Conservation (phyloP, 164 flowering plant genomes). For the Tinospora cordifolia region DNA sequence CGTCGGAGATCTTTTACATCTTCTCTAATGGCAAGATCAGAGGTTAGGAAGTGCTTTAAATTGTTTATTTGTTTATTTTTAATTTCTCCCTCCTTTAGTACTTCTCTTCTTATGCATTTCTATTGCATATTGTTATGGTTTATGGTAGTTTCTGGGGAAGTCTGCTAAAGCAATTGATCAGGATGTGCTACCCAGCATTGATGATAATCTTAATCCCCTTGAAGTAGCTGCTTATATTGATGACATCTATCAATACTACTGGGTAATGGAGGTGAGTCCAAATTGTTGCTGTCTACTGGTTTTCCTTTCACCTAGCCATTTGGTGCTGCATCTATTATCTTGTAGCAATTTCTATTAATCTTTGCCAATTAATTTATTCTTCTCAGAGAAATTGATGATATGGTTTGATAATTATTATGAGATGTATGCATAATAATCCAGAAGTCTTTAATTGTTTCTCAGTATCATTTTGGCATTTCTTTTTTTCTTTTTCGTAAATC, state of each 20-base stretch:
- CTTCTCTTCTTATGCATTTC: not conserved
- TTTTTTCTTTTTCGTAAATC: not conserved
- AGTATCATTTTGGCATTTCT: not conserved
- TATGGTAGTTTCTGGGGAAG: slow-evolving; percentile 36
- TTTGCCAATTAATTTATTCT: not conserved
- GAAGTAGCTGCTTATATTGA: slow-evolving; percentile 88
- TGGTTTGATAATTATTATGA: not conserved
- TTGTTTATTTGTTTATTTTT: not conserved
- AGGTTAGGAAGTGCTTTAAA: slow-evolving; percentile 33
- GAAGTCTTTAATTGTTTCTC: not conserved
- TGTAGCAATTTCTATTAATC: not conserved
- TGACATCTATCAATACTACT: slow-evolving; percentile 78
- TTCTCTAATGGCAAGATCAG: slow-evolving; percentile 43
- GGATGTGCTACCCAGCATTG: slow-evolving; percentile 53
- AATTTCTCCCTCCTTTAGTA: not conserved
- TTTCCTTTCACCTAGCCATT: slow-evolving; percentile 1
- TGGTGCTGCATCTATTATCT: not conserved
- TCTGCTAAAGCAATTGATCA: slow-evolving; percentile 21
- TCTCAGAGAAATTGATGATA: not conserved
- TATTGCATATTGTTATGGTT: slow-evolving; percentile 3
- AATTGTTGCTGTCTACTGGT: not conserved
- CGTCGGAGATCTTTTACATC: slow-evolving; percentile 76
- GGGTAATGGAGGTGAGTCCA: slow-evolving; percentile 68
- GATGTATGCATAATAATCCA: not conserved
- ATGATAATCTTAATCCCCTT: slow-evolving; percentile 59